Evolutionary conservation across 495 filamentous ascomycete genomes (phyloP).

Genomic region (Hypoxylon trugodes): DNA sequence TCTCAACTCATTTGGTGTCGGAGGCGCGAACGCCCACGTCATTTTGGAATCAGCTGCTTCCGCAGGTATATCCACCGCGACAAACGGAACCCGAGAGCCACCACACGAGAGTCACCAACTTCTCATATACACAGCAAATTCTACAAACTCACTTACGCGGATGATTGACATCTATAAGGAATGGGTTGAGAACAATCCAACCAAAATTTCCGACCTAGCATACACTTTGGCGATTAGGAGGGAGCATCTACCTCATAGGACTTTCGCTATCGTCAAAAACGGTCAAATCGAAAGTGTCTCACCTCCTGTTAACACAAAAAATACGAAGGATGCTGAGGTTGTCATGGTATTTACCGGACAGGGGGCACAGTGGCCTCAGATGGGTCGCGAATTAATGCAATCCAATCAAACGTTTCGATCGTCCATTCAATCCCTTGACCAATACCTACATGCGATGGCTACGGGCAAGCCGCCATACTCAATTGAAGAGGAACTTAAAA

Average conservation of each 20-base stretch:
- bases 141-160: constrained; percentile 17
- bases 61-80: constrained; percentile 4
- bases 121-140: constrained; percentile 30
- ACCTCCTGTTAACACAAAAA: constrained; percentile 1
- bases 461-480: constrained; percentile 6
- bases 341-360: constrained; percentile 41
- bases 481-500: constrained; percentile 27
- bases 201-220: constrained; percentile 25
- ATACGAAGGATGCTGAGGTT: constrained; percentile 15
- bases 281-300: constrained; percentile 15
- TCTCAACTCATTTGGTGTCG: constrained; percentile 63
- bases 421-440: constrained; percentile 15
- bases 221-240: constrained; percentile 33
- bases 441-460: constrained; percentile 4
- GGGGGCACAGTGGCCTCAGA: constrained; percentile 44
- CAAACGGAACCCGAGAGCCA: background rate
- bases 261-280: constrained; percentile 25
- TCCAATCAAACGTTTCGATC: constrained; percentile 22
- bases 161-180: constrained; percentile 16
- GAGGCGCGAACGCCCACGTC: constrained; percentile 58
- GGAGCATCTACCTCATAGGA: constrained; percentile 34
- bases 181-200: constrained; percentile 15
- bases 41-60: constrained; percentile 34
- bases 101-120: constrained; percentile 19
- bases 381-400: constrained; percentile 39